Conservation (phyloP, 805 yeast species). For the Suhomyces prunicola region DNA sequence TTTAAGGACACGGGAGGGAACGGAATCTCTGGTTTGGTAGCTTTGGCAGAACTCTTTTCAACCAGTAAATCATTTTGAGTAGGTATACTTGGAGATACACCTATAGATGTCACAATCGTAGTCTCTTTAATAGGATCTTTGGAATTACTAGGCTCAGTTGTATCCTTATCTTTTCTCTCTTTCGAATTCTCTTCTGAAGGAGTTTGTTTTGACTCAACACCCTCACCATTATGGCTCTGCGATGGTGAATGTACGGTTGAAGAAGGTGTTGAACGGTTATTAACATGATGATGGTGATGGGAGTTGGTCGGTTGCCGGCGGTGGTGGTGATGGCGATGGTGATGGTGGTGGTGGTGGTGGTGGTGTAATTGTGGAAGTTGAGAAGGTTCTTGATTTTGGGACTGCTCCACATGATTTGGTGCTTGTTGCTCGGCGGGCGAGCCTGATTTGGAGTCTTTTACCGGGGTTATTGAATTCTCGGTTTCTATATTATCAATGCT, state of each 20-base stretch:
- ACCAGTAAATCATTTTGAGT: neutral
- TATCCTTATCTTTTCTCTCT: neutral
- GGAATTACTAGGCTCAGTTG: neutral
- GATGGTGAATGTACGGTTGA: neutral
- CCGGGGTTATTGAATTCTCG: neutral
- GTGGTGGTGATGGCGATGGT: constrained; percentile 2
- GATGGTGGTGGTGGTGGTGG: constrained; percentile 12
- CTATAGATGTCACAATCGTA: neutral
- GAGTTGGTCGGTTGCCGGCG: constrained; percentile 11
- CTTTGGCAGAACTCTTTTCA: neutral
- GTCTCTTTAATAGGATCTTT: neutral
- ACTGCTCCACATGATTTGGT: neutral
- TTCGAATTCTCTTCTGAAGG: neutral
- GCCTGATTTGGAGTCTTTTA: neutral
- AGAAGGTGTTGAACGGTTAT: neutral
- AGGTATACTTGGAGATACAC: neutral
- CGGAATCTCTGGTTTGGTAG: neutral
- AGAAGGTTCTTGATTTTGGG: neutral
- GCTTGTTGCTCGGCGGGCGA: neutral
- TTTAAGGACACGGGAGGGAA: constrained; percentile 10
- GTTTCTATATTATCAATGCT: neutral
- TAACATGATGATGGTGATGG: constrained; percentile 17
- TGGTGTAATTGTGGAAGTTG: constrained; percentile 6
- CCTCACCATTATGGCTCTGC: neutral
- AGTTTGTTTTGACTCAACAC: neutral